Evolutionary conservation across 2,329 filamentous ascomycete species (phyloP).

Genomic region (Xylariaceae sp.): DNA sequence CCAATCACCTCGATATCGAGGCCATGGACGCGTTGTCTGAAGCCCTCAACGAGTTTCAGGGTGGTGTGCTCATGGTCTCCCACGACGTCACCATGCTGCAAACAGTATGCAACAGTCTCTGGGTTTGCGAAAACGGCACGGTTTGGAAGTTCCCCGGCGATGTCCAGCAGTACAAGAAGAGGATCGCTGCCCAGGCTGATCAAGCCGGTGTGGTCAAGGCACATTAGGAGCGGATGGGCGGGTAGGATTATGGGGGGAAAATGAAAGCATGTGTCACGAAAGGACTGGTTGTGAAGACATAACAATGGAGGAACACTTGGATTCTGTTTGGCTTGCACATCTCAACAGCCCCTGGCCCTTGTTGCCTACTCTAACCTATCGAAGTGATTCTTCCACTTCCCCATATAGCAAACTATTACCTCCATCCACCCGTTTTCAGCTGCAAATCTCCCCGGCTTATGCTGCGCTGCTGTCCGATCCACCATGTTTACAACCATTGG

Average conservation of each 20-base stretch:
- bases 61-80: conserved; percentile 95
- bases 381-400: too few species aligned
- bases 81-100: conserved; percentile 99
- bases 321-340: neutral
- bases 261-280: conserved; percentile 1
- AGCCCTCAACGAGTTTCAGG: conserved; percentile 81
- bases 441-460: neutral
- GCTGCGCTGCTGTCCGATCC: neutral
- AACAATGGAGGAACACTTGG: neutral
- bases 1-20: conserved; percentile 98
- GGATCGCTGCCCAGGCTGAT: conserved; percentile 84
- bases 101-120: conserved; percentile 88
- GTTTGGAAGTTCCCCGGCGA: conserved; percentile 96
- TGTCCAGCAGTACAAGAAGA: conserved; percentile 96
- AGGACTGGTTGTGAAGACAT: neutral
- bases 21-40: conserved; percentile 93
- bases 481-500: conserved; percentile 11
- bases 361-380: neutral
- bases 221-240: conserved; percentile 47
- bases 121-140: conserved; percentile 92
- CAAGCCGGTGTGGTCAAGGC: conserved; percentile 77
- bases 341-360: neutral
- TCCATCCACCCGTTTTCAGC: too few species aligned
- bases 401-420: too few species aligned
- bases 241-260: neutral